Evolutionary conservation across 1,139 yeast species (phyloP).

Genomic region (Hansenula anomala): DNA sequence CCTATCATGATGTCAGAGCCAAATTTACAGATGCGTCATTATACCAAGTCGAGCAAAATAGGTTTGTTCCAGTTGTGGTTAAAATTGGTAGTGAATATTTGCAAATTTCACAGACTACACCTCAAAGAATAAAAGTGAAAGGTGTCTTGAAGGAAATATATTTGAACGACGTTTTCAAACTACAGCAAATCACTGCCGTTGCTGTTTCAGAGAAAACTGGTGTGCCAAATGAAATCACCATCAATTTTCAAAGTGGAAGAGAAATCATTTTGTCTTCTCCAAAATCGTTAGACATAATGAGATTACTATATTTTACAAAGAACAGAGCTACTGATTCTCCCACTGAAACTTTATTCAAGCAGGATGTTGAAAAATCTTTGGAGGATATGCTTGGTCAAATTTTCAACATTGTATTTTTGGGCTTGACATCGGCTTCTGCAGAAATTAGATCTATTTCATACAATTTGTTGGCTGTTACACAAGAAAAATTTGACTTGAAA

Average conservation of each 20-base stretch:
- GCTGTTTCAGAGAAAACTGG: constrained; percentile 48
- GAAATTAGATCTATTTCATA: constrained; percentile 64
- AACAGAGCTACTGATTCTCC: constrained; percentile 21
- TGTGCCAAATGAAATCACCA: constrained; percentile 51
- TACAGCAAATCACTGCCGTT: constrained; percentile 49
- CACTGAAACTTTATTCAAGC: constrained; percentile 8
- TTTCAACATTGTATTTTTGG: constrained; percentile 62
- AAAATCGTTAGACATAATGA: constrained; percentile 63
- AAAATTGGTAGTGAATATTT: constrained; percentile 69
- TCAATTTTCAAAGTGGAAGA: constrained; percentile 41
- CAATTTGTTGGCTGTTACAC: constrained; percentile 57
- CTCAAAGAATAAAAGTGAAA: constrained; percentile 31
- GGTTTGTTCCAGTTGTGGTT: constrained; percentile 52
- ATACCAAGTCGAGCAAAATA: constrained; percentile 36
- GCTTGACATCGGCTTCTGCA: constrained; percentile 54
- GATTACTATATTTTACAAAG: constrained; percentile 61
- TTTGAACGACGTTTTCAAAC: constrained; percentile 47
- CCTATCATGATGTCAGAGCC: constrained; percentile 53
- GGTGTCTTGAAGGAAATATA: constrained; percentile 33
- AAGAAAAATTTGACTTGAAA: constrained; percentile 54
- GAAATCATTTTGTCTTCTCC: constrained; percentile 51
- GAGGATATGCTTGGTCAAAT: constrained; percentile 46
- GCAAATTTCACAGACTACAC: constrained; percentile 44
- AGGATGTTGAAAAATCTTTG: constrained; percentile 18
- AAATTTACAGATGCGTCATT: constrained; percentile 53